Base-by-base conservation (phyloP, 495 filamentous ascomycete genomes). In the Pseudotulostoma volvatum region DNA sequence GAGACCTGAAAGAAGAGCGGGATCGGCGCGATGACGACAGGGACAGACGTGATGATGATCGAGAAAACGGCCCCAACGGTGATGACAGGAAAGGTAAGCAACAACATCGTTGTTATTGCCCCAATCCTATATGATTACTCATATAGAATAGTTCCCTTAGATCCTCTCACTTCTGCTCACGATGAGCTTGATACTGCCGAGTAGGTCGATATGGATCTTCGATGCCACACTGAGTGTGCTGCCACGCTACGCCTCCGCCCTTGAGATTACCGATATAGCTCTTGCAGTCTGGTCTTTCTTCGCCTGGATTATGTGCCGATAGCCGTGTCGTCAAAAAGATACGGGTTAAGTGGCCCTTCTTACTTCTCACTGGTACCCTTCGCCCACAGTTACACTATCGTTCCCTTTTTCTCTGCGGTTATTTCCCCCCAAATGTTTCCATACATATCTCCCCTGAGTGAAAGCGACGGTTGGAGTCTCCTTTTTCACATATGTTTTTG, bases 121-220 rank as follows among this genome's bases (percentile, higher is more conserved):
- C 3, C 18, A 14, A 33, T 36, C 1, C 11, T 34, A 23, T 17
- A 30, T 36, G 18, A 31, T 28, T 16, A 19, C 51, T 60, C 2
- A 52, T 38, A 18, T 31, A 15, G 1, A 23, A 31, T n/a, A 61
- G 60, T 57, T 49, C 55, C 73, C 53, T 61, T 79, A 55, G 82
- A 88, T 34, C 79, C 82, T 45, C 78, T 84, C 35, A 73, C 79
- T 41, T 79, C 86, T 38, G 79, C 77, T 48, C 87, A 94, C 56
- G 92, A 97, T 61, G 90, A 97, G 56, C 73, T 97, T 51, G 90
- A 97, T 59, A 87, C 87, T 57, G 90, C 87, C 55, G 90, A 96
- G 73, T 93, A 80, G 57, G 52, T 63, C 49, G 23, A 28, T 28
- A 5, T 28, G 23, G 23, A 28, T 11, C 5, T 11, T 28, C 23